Percentiles rank a stretch among this genome's conserved stretches.
Conservation (phyloP, 352 stramenopile genomes). For the Globisporangium carolinianum region DNA sequence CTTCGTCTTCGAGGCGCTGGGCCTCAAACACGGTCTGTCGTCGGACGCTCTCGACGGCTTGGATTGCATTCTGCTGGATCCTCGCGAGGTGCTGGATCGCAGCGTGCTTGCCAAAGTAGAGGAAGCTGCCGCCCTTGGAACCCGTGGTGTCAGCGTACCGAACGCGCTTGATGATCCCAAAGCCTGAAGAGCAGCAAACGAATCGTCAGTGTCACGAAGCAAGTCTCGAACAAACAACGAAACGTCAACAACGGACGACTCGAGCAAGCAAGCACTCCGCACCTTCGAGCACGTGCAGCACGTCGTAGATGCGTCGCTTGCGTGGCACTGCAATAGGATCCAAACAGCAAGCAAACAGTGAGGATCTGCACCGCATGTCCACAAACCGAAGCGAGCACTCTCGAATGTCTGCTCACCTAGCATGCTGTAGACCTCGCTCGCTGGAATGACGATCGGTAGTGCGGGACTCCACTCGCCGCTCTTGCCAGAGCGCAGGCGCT, state of each 20-base stretch:
- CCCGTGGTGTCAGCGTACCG: conserved; percentile 24
- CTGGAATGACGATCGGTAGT: conserved; percentile 43
- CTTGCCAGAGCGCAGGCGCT: conserved; percentile 18
- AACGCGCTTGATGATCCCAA: conserved; percentile 54
- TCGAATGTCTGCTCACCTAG: conserved; percentile 24
- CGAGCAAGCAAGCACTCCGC: background rate
- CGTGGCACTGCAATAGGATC: conserved; percentile 30
- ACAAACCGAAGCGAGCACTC: too few relatives aligned
- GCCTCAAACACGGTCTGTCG: background rate
- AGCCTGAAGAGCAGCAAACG: conserved; percentile 19
- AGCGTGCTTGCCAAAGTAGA: conserved; percentile 47
- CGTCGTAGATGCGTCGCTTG: conserved; percentile 72
- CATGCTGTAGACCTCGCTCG: conserved; percentile 63
- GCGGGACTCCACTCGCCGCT: conserved; percentile 2
- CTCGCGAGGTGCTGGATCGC: conserved; percentile 29
- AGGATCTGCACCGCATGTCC: background rate
- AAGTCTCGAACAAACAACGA: background rate
- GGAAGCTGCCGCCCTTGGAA: conserved; percentile 36
- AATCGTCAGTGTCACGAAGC: background rate
- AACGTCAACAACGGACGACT: background rate
- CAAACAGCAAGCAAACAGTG: background rate
- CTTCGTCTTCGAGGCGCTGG: conserved; percentile 26
- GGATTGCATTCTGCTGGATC: conserved; percentile 21
- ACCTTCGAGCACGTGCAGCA: conserved; percentile 78
- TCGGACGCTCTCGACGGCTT: conserved; percentile 14